Evolutionary conservation across 2,329 filamentous ascomycete species (phyloP).

Genomic region (Ophiostoma triangulosporum): DNA sequence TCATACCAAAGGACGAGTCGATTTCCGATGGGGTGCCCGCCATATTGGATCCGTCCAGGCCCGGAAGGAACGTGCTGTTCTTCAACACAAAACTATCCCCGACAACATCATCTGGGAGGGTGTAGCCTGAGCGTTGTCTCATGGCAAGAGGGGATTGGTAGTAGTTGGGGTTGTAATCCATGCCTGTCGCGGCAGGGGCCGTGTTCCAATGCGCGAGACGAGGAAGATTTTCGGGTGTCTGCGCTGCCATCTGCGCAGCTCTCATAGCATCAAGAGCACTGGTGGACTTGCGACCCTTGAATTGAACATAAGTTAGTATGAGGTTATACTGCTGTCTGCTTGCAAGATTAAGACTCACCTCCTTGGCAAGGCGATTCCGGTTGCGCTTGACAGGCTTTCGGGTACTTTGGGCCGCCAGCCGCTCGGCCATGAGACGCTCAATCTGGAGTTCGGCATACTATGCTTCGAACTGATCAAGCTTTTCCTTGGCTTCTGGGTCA

Average conservation of each 20-base stretch:
- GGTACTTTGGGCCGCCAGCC: slow-evolving; percentile 62
- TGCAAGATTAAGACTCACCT: slow-evolving; percentile 7
- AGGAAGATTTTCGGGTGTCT: slow-evolving; percentile 5
- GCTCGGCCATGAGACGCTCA: slow-evolving; percentile 59
- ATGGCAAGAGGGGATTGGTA: slow-evolving; percentile 16
- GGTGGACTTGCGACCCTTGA: slow-evolving; percentile 3
- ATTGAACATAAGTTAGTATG: neutral
- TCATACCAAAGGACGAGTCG: neutral
- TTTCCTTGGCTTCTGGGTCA: slow-evolving; percentile 48
- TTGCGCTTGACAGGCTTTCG: slow-evolving; percentile 28
- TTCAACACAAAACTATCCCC: slow-evolving; percentile 1
- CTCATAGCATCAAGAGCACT: slow-evolving; percentile 2
- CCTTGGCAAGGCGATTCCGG: slow-evolving; percentile 15
- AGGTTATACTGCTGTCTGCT: too few relatives aligned
- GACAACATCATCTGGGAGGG: neutral
- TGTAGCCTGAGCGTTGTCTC: slow-evolving; percentile 11
- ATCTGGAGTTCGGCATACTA: slow-evolving; percentile 69
- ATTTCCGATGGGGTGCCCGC: slow-evolving; percentile 16
- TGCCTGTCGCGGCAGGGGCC: neutral
- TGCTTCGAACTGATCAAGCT: slow-evolving; percentile 54
- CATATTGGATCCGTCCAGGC: slow-evolving; percentile 13
- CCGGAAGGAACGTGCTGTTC: slow-evolving; percentile 18
- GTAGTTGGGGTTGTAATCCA: slow-evolving; percentile 5
- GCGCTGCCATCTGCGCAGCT: neutral
- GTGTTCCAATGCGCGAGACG: slow-evolving; percentile 14